Evolutionary conservation across 768 basidiomycete species (phyloP).

Genomic region (Termitomyces bulborhizus): DNA sequence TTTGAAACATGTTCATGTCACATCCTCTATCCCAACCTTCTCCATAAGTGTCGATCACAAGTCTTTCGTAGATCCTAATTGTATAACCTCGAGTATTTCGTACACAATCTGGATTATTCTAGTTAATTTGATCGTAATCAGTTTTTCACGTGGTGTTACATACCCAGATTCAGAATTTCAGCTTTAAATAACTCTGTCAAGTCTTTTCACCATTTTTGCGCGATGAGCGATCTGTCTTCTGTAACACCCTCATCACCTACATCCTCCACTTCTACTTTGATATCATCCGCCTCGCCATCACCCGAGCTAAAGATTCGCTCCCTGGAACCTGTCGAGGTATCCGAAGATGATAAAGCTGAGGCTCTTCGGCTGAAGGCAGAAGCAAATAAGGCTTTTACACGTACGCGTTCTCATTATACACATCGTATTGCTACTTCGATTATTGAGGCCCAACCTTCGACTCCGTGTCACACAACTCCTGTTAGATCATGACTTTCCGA

Average conservation of each 20-base stretch:
- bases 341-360: conserved; percentile 63
- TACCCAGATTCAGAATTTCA: background rate
- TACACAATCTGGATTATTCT: background rate
- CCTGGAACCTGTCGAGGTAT: conserved; percentile 41
- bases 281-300: conserved; percentile 48
- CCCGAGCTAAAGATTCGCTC: conserved; percentile 48
- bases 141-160: conserved; percentile 1
- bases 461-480: conserved; percentile 1
- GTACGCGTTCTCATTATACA: conserved; percentile 31
- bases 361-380: conserved; percentile 72
- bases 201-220: background rate
- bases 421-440: conserved; percentile 1
- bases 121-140: conserved; percentile 5
- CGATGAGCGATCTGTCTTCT: conserved; percentile 27
- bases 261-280: conserved; percentile 39
- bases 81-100: background rate
- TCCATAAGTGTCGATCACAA: too few relatives aligned
- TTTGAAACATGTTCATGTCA: background rate
- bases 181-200: background rate
- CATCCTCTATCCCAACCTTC: background rate
- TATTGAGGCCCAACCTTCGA: background rate
- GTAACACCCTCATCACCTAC: conserved; percentile 34
- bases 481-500: conserved; percentile 66
- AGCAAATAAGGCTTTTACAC: conserved; percentile 84
- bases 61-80: background rate